Evolutionary conservation across 441 rosid genomes (phyloP), one percentile per base, ranked within the genome.

Genomic region (Metrosideros polymorpha): DNA sequence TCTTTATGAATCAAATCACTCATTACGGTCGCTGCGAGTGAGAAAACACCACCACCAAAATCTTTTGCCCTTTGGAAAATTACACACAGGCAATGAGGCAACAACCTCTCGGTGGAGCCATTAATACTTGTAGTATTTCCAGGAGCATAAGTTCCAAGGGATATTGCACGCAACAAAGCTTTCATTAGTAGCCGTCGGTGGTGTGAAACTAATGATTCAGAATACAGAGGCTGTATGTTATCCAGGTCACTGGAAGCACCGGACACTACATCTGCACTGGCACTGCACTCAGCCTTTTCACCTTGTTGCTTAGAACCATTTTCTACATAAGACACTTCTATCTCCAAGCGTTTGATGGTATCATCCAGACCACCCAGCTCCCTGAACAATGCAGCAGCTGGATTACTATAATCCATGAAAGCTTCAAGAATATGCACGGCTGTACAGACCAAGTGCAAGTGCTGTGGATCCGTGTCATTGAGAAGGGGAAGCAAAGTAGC

Each of bases 361-460:
- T 96, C 98, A 92, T 98, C 99, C 91, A 98, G 91, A 88, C 98
- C 99, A 88, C 99, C 99, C 93, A 96, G 91, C 88, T 96, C 99
- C 92, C 99, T 93, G 89, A 96, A 98, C 90, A 96, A 89, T 83
- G 97, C 92, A 90, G 97, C 98, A 86, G 99, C 98, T 83, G 98
- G 98, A 89, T 96, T 94, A 88, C 99, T 96, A 88, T 95, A 96
- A 88, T 96, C 99, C 99, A 98, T 98, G 89, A 98, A 96, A 83
- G 96, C 95, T 89, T 95, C 99, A 57, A 98, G 92, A 90, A 96
- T 93, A 90, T 94, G 96, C 88, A 98, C 98, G 83, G 99, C 97
- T 14, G 98, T 90, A 87, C 97, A 91, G 85, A 98, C 99, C 93
- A 98, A 90, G 91, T 96, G 98, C 94, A 98, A 89, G 89, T 98